phyloP scores from a whole-genome alignment of 2,329 filamentous ascomycete genomes.

The Gyromitra esculenta region DNA sequence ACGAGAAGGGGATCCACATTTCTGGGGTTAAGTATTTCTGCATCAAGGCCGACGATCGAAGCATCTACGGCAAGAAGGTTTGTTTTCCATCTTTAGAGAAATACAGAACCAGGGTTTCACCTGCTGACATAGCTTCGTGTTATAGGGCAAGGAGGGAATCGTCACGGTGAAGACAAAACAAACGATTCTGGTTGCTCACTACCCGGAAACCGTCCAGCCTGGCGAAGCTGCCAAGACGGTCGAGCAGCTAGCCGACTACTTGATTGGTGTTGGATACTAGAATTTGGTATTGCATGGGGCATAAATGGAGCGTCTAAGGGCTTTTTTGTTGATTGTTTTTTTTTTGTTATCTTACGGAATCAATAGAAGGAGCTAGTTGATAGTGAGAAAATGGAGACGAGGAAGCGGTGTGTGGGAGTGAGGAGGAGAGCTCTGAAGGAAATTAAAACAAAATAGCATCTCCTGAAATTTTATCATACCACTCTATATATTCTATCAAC shows the following conservation, averaged over 20 bases:
- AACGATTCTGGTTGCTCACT: conserved; percentile 88
- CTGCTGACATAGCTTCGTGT: not conserved
- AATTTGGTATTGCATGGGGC: conserved; percentile 25
- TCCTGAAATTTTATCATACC: conserved; percentile 11
- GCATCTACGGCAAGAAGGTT: conserved; percentile 88
- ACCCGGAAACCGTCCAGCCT: conserved; percentile 77
- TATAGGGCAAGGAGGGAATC: conserved; percentile 80
- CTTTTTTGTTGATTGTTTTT: conserved; percentile 41
- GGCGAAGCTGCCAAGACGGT: conserved; percentile 78
- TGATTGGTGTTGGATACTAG: conserved; percentile 80
- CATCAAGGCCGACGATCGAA: conserved; percentile 78
- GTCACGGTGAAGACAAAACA: conserved; percentile 86
- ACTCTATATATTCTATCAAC: conserved; percentile 22
- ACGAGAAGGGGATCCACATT: conserved; percentile 76
- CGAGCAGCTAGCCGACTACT: conserved; percentile 86
- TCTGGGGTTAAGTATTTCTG: conserved; percentile 80
- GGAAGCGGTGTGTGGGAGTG: not conserved
- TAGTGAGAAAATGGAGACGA: not conserved
- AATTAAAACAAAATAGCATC: conserved; percentile 28
- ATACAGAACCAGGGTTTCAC: not conserved
- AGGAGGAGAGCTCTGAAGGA: not conserved
- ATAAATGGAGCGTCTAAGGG: conserved; percentile 45
- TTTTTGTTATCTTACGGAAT: conserved; percentile 24
- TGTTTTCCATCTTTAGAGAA: conserved; percentile 54
- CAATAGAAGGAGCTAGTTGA: conserved; percentile 35